phyloP scores from a whole-genome alignment of 208 protist species.

The Trypanosoma lewisi region DNA sequence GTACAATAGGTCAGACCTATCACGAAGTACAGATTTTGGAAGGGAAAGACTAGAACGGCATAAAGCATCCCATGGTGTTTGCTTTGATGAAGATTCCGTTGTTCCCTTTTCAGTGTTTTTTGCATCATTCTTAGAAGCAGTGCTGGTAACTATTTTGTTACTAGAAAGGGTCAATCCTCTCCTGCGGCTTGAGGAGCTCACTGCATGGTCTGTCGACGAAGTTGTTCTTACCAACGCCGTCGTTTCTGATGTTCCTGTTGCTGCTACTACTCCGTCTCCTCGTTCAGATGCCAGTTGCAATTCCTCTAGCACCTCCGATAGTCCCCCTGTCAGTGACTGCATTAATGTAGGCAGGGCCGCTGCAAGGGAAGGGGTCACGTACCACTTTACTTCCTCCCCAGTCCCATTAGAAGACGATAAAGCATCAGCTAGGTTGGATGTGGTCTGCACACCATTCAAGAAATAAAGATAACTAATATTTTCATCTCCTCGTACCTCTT shows the following conservation, averaged over 20 bases:
- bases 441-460: constrained; percentile 2
- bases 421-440: neutral
- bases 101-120: neutral
- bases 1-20: constrained; percentile 49
- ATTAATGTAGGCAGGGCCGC: constrained; percentile 12
- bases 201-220: neutral
- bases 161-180: neutral
- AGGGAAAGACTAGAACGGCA: constrained; percentile 34
- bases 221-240: neutral
- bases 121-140: neutral
- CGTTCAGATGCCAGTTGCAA: constrained; percentile 1
- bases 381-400: constrained; percentile 4
- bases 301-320: neutral
- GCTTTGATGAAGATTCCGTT: neutral
- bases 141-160: neutral
- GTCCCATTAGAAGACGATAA: neutral
- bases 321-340: constrained; percentile 8
- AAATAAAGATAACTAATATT: constrained; percentile 9
- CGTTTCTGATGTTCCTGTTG: too few relatives aligned
- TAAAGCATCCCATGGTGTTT: constrained; percentile 35
- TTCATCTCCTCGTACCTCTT: neutral
- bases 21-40: constrained; percentile 23
- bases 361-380: constrained; percentile 9
- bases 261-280: neutral
- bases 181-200: neutral